Evolutionary conservation across 768 basidiomycete species (phyloP), one percentile per base, ranked within the genome.

Genomic region (Kwoniella europaea): DNA sequence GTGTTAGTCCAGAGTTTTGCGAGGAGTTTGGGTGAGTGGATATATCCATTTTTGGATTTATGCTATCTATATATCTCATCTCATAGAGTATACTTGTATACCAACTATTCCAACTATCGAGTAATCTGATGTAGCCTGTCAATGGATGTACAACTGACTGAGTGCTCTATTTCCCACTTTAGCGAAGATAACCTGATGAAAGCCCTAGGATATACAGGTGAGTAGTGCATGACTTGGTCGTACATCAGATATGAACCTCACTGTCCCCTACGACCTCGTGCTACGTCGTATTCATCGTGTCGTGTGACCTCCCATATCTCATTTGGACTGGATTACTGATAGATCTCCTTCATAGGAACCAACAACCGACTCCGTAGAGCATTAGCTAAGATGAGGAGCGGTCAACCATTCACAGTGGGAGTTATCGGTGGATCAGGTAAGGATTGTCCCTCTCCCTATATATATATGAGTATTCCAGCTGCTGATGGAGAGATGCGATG

Each of bases 371-470:
- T 79, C 3, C 52, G 74, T 41, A 57, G 76, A 16, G 55, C 72
- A 1, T 60, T 80, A 4, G 73, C 69, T 0, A 77, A 74, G 57
- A 67, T 75, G 50, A 46, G 65, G 46, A 44, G 63, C 16, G 79
- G 79, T 13, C 61, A 80, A 29, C 70, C 71, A 10, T 78, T 80
- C 70, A 75, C 76, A 9, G 71, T 80, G 13, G 79, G 72, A 3
- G 76, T 80, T 1, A 65, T 80, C 16, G 79, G 79, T 50, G 79
- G 79, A 44, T 80, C 79, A 46, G 78, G 78, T 77, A 29, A 55
- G 76, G 29, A 29, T 29, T 29, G 29, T 29, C 29, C 29, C 29
- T 29, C 29, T 29, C 29, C 29, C 29, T 29, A 29, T 29, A 29
- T 29, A 6, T 4, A 6, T 4, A 29, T 29, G 29, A 6, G 29